Evolutionary conservation across 495 filamentous ascomycete genomes (phyloP), one percentile per base, ranked within the genome.

Genomic region (Hamigera avellanea): DNA sequence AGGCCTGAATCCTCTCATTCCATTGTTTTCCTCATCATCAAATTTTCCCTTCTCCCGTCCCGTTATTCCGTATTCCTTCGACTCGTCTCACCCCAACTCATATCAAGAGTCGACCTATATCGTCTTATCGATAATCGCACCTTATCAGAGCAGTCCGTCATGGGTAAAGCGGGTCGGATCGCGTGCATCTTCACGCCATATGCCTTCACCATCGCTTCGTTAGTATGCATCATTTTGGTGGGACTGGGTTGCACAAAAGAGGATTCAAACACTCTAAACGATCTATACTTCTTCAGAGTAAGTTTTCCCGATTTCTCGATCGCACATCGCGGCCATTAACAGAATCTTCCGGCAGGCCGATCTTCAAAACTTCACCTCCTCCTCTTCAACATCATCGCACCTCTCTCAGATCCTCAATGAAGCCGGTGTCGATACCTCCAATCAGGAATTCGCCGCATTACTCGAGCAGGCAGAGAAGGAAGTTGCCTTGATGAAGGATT

Each of bases 181-280:
- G 62, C 78, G 45, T 93, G 85, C 62, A 86, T 91, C 65, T 70
- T 80, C 63, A 63, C 80, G 61, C 86, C 86, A 36, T 83, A 87
- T 61, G 64, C 68, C 39, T 67, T 86, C 46, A 88, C 80, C 26
- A 59, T 86, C 51, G 81, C 69, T 38, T 75, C 79, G 19, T 59
- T 93, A 48, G 62, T 87, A 45, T 80, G 76, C 45, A 61, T 88
- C 45, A 62, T 88, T 37, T 56, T 91, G 26, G 81, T 81, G 19
- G 81, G 78, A 16, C 54, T 85, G 35, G 75, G 80, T 19, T 83
- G 83, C 39, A 74, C 83, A 27, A 72, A 78, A 54, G 70, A 76
- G 59, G 72, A 73, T 49, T 66, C 61, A 8, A 35, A 25, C 19
- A 54, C 59, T 12, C 49, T 70, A 29, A 62, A 61, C 29, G 62